Evolutionary conservation across 2,329 filamentous ascomycete species (phyloP).

Genomic region (Aspergillus cejpii): DNA sequence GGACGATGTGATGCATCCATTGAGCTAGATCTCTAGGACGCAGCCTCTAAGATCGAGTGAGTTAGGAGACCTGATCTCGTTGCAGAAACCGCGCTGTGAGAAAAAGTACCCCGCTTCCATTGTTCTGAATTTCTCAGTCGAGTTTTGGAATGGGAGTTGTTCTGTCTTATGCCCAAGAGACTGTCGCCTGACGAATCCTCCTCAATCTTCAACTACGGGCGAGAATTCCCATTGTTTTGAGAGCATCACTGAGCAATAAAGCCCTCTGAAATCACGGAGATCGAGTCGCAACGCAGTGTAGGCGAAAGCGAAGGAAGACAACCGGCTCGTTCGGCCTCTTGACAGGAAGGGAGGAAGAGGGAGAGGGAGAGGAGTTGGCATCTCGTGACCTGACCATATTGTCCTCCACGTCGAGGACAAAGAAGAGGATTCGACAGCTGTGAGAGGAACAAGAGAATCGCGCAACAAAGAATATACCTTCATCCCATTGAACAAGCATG

Average conservation of each 20-base stretch:
- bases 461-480: neutral
- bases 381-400: neutral
- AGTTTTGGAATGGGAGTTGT: too few species aligned
- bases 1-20: conserved; percentile 30
- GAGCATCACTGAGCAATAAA: neutral
- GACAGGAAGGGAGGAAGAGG: neutral
- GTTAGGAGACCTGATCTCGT: conserved; percentile 9
- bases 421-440: neutral
- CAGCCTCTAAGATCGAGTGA: conserved; percentile 11
- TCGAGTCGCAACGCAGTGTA: neutral
- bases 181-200: neutral
- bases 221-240: neutral
- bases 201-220: neutral
- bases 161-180: neutral
- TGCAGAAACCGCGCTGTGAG: conserved; percentile 18
- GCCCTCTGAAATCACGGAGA: neutral
- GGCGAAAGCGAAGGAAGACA: neutral
- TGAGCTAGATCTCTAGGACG: conserved; percentile 17
- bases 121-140: too few species aligned
- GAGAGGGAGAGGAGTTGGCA: neutral
- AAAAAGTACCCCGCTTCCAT: conserved; percentile 12
- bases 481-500: neutral
- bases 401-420: neutral
- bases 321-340: neutral
- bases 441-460: neutral